Evolutionary conservation across 2,329 filamentous ascomycete species (phyloP).

Genomic region (Colletotrichum siamense): DNA sequence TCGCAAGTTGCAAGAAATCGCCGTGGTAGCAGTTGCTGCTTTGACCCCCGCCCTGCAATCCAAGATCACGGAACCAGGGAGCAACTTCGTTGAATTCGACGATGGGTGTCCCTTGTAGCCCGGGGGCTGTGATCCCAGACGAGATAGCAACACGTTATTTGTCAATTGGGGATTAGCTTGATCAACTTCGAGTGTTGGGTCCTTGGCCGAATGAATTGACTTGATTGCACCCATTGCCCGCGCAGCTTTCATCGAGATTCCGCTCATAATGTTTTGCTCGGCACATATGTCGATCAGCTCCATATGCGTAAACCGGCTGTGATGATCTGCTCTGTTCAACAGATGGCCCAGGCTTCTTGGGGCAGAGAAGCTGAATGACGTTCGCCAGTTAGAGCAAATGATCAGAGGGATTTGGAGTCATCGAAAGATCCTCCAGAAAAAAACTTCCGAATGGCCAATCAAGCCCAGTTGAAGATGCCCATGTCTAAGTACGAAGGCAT

Average conservation of each 20-base stretch:
- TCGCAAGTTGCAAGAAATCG: background rate
- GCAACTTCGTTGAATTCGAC: background rate
- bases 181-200: background rate
- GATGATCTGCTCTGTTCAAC: background rate
- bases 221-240: background rate
- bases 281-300: background rate
- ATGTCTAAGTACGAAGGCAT: background rate
- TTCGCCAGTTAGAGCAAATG: background rate
- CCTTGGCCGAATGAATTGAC: background rate
- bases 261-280: background rate
- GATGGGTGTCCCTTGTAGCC: background rate
- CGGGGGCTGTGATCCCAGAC: background rate
- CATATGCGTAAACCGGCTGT: background rate
- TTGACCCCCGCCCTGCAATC: background rate
- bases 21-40: background rate
- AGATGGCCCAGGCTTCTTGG: constrained; percentile 1
- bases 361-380: background rate
- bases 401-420: background rate
- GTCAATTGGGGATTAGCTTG: background rate
- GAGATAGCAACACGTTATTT: background rate
- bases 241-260: background rate
- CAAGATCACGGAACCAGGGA: background rate
- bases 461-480: background rate
- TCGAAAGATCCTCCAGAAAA: background rate
- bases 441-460: background rate